Evolutionary conservation across 371 early-diverging fungal species (phyloP).

Genomic region (Rhizopus arrhizus): DNA sequence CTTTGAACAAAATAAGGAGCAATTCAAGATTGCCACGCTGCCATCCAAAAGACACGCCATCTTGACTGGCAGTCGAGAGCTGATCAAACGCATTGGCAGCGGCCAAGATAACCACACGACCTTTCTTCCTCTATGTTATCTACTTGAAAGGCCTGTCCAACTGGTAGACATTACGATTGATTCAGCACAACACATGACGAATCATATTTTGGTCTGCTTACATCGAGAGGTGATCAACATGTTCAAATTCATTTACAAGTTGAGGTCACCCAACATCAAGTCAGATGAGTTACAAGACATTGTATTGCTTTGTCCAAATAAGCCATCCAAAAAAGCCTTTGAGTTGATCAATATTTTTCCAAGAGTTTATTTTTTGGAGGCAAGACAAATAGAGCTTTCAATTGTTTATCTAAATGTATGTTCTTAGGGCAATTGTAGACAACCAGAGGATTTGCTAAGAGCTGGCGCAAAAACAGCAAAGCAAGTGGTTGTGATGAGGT

Average conservation of each 20-base stretch:
- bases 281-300: conserved; percentile 50
- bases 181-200: conserved; percentile 29
- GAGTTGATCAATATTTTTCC: conserved; percentile 52
- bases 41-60: conserved; percentile 18
- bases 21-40: conserved; percentile 6
- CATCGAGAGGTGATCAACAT: conserved; percentile 41
- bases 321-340: conserved; percentile 42
- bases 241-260: conserved; percentile 43
- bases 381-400: conserved; percentile 22
- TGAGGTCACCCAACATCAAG: conserved; percentile 34
- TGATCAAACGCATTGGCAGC: conserved; percentile 5
- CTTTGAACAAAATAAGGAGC: background rate
- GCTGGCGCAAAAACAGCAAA: conserved; percentile 57
- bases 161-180: conserved; percentile 28
- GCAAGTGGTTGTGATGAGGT: conserved; percentile 58
- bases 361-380: conserved; percentile 51
- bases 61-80: conserved; percentile 14
- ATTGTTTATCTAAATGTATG: conserved; percentile 9
- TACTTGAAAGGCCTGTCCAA: conserved; percentile 34
- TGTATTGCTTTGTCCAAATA: conserved; percentile 45
- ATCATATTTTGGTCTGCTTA: conserved; percentile 42
- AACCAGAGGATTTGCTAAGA: conserved; percentile 55
- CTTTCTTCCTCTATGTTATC: conserved; percentile 42
- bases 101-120: background rate
- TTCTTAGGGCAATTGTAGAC: conserved; percentile 53